Evolutionary conservation across 2,329 filamentous ascomycete genomes (phyloP).

Genomic region (Trichoderma koningiopsis): DNA sequence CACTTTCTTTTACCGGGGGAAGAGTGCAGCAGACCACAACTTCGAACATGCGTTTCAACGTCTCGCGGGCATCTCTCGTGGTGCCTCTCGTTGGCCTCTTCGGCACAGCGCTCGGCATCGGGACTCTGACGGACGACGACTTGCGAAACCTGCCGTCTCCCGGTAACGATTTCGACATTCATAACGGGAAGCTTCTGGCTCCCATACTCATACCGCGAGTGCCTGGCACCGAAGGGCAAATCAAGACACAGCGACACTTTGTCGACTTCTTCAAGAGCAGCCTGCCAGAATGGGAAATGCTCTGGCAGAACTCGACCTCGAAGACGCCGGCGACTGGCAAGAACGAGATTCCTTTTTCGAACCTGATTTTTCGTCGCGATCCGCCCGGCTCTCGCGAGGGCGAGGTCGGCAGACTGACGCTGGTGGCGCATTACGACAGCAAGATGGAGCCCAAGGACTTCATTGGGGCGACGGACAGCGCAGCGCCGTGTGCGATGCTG

Average conservation of each 20-base stretch:
- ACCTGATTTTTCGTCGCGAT: conserved; percentile 83
- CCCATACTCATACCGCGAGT: conserved; percentile 89
- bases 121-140: conserved; percentile 70
- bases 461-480: conserved; percentile 90
- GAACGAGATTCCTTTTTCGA: conserved; percentile 76
- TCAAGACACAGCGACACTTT: conserved; percentile 76
- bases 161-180: conserved; percentile 75
- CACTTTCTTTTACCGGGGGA: not conserved
- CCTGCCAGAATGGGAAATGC: conserved; percentile 77
- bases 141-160: conserved; percentile 72
- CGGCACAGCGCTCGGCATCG: conserved; percentile 43
- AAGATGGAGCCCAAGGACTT: conserved; percentile 81
- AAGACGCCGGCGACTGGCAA: conserved; percentile 76
- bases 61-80: conserved; percentile 1
- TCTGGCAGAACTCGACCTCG: conserved; percentile 87
- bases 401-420: conserved; percentile 76
- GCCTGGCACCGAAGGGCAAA: conserved; percentile 78
- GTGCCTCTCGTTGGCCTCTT: conserved; percentile 27
- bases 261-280: conserved; percentile 74
- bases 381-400: conserved; percentile 78
- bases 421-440: conserved; percentile 94
- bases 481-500: conserved; percentile 90
- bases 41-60: conserved; percentile 28
- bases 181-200: conserved; percentile 73
- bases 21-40: not conserved